Conservation (phyloP, 257 asterid species). For the Solanum chilense region DNA sequence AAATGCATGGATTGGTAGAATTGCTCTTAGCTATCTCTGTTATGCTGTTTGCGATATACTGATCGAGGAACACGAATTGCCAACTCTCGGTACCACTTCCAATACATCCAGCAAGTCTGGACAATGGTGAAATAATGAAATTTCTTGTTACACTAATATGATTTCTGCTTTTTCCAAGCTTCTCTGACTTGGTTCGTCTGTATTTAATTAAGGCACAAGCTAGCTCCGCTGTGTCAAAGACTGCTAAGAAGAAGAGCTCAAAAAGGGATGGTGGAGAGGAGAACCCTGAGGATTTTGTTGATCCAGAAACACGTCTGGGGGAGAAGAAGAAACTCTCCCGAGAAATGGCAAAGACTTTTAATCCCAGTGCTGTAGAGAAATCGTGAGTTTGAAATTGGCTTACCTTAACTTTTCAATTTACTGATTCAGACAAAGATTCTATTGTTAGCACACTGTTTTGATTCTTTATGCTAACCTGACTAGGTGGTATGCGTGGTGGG, state of each 20-base stretch:
- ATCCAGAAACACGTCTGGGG: conserved; percentile 75
- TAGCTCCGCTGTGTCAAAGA: conserved; percentile 37
- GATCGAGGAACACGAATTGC: background rate
- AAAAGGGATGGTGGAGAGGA: conserved; percentile 64
- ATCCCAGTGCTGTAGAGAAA: conserved; percentile 73
- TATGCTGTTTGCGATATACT: background rate
- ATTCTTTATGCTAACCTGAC: background rate
- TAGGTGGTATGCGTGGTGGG: conserved; percentile 99
- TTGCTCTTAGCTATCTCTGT: background rate
- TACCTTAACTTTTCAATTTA: background rate
- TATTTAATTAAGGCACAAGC: conserved; percentile 49
- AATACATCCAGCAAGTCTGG: background rate
- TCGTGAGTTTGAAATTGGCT: conserved; percentile 34
- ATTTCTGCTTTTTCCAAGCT: background rate
- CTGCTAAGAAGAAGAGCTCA: conserved; percentile 60
- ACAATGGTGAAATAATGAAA: background rate
- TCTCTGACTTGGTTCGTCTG: background rate
- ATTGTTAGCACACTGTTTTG: background rate
- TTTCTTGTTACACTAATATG: background rate
- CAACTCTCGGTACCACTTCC: background rate
- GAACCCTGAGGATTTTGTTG: conserved; percentile 60
- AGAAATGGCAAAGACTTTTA: conserved; percentile 79
- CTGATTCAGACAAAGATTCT: background rate
- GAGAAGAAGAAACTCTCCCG: conserved; percentile 68
- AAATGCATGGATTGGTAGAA: background rate